These are phyloP conservation scores for Aspergillus saccharolyticus DNA, from an alignment of 495 filamentous ascomycete genomes.

Conservation along the genomic window DNA sequence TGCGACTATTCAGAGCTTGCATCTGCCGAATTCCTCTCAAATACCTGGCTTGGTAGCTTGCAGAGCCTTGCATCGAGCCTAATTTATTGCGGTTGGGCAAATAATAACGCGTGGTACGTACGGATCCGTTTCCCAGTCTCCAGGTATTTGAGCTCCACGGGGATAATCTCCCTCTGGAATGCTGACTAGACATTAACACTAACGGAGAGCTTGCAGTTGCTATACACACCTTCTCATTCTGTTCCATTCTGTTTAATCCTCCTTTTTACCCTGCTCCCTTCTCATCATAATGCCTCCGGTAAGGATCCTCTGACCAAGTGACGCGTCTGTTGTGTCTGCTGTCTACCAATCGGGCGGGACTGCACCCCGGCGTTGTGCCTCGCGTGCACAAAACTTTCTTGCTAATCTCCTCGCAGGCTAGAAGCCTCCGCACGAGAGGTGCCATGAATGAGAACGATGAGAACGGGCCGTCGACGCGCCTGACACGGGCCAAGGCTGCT, in stretches of 20 bases:
- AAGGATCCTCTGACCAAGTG: slow-evolving; percentile 26
- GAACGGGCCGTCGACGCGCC: slow-evolving; percentile 69
- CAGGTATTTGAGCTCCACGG: slow-evolving; percentile 37
- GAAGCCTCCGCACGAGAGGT: slow-evolving; percentile 57
- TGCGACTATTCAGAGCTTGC: slow-evolving; percentile 18
- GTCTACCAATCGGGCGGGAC: background rate
- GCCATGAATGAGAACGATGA: slow-evolving; percentile 92
- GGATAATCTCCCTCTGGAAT: slow-evolving; percentile 38
- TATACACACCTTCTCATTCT: slow-evolving; percentile 22
- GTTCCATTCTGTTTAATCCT: slow-evolving; percentile 25
- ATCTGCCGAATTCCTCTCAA: slow-evolving; percentile 19
- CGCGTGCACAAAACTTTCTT: slow-evolving; percentile 6
- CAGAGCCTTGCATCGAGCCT: slow-evolving; percentile 25
- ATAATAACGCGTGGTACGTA: slow-evolving; percentile 45
- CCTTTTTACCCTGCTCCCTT: slow-evolving; percentile 19
- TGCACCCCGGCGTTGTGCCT: background rate
- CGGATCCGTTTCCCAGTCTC: slow-evolving; percentile 25
- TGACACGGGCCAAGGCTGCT: slow-evolving; percentile 90
- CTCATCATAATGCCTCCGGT: slow-evolving; percentile 40
- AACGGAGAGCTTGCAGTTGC: slow-evolving; percentile 23
- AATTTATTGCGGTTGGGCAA: slow-evolving; percentile 24
- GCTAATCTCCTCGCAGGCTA: slow-evolving; percentile 39
- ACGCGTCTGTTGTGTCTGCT: slow-evolving; percentile 16
- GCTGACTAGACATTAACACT: slow-evolving; percentile 31
- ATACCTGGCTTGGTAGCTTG: slow-evolving; percentile 12